Conservation (phyloP, 345 rosid species). For the Rhodamnia rubescens region DNA sequence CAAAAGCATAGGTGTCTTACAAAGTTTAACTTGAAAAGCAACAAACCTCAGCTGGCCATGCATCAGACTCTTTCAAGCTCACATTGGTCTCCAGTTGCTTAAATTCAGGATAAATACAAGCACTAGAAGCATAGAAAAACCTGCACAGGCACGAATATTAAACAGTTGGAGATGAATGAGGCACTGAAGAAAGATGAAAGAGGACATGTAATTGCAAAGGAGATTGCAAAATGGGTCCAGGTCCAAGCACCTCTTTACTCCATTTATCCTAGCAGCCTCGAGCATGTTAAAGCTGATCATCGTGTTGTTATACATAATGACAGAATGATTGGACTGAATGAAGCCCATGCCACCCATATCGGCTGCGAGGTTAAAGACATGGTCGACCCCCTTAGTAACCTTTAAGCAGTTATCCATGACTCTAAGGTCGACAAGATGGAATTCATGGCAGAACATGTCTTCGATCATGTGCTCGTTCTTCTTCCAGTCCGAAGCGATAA, state of each 20-base stretch:
- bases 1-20: background rate
- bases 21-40: background rate
- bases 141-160: constrained; percentile 9
- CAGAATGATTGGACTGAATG: constrained; percentile 96
- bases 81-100: constrained; percentile 97
- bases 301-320: constrained; percentile 96
- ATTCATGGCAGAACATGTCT: constrained; percentile 95
- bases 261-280: constrained; percentile 87
- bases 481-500: constrained; percentile 99
- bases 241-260: constrained; percentile 58
- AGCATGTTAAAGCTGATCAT: constrained; percentile 99
- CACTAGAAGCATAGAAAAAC: constrained; percentile 99
- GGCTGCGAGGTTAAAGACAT: constrained; percentile 96
- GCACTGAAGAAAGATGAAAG: background rate
- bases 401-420: constrained; percentile 95
- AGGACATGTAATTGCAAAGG: background rate
- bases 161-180: background rate
- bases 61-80: constrained; percentile 97
- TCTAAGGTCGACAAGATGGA: constrained; percentile 92
- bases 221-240: background rate
- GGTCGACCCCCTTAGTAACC: constrained; percentile 66
- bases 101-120: constrained; percentile 96
- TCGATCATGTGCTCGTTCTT: constrained; percentile 98
- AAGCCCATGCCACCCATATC: constrained; percentile 99
- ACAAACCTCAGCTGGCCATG: constrained; percentile 99